phyloP scores from a whole-genome alignment of 495 filamentous ascomycete genomes.

The Penicillium simplicissimum region DNA sequence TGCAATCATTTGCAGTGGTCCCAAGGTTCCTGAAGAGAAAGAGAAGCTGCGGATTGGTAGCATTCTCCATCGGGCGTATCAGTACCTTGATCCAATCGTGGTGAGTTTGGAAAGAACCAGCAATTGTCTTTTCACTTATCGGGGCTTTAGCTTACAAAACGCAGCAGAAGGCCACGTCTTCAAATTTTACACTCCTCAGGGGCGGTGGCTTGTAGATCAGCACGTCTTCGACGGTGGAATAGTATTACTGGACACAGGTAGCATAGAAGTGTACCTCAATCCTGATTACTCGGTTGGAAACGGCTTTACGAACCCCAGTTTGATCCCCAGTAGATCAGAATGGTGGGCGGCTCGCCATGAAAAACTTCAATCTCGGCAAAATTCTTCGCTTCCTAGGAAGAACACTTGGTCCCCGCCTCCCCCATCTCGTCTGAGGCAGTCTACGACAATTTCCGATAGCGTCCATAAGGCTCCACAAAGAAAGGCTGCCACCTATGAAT shows the following conservation, averaged over 20 bases:
- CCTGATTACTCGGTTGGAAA: conserved; percentile 16
- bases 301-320: conserved; percentile 15
- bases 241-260: background rate
- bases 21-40: conserved; percentile 15
- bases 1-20: conserved; percentile 22
- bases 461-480: background rate
- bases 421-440: background rate
- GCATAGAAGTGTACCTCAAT: background rate
- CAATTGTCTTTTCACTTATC: background rate
- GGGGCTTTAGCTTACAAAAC: conserved; percentile 17
- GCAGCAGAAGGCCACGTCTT: conserved; percentile 18
- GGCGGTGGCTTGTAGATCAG: conserved; percentile 22
- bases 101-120: conserved; percentile 10
- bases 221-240: background rate
- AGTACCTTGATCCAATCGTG: conserved; percentile 33
- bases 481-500: no score
- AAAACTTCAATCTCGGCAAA: background rate
- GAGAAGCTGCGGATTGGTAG: conserved; percentile 13
- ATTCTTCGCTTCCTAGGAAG: background rate
- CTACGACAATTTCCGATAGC: background rate
- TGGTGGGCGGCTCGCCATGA: background rate
- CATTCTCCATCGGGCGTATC: conserved; percentile 18
- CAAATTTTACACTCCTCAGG: conserved; percentile 34
- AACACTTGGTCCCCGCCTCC: background rate
- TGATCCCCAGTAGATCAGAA: background rate